Evolutionary conservation across 1,139 yeast species (phyloP), one percentile per base, ranked within the genome.

Genomic region (Pichia sp.): DNA sequence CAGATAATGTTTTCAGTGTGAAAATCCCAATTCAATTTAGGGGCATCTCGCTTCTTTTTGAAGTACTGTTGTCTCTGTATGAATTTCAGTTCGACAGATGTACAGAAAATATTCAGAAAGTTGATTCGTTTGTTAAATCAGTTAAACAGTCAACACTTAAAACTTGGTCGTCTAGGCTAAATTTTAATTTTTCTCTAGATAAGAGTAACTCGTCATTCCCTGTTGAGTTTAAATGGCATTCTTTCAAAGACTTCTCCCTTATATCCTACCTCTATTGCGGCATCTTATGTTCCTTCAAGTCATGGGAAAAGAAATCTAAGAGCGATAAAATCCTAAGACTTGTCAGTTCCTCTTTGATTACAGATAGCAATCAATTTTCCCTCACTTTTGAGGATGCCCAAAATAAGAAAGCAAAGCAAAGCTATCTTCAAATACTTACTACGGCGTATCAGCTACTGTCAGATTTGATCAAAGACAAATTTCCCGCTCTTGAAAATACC

Each of bases 201-300:
- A 36, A 36, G 16, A 15, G n/a, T n/a, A 36, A n/a, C 41, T 36
- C 41, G 13, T 11, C 16, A 7, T 36, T 36, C n/a, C 41, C 64
- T 2, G 47, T 66, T 23, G 60, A 62, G 13, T 59, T 73, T 15
- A 59, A 61, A 7, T 79, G 82, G 82, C 58, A 78, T 19, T 70
- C 72, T 38, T 66, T 73, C 1, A 73, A 72, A 45, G 81, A 78
- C 55, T 77, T 76, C 61, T 69, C 72, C 2, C 64, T 75, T 16
- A 54, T 72, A 52, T 70, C 76, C 36, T 77, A 75, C 60, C 70
- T 76, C 47, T 61, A 53, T 50, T 50, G 53, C 10, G 49, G 51
- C 11, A 45, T 54, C 1, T 41, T 70, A 19, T 68, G 71, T 48
- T 57, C 75, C 41, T 61, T 63, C 38, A 74, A 71, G 46, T 64